These are phyloP conservation scores for Tanacetum coccineum DNA, from an alignment of 129 eudicot species.

Conservation along the genomic window DNA sequence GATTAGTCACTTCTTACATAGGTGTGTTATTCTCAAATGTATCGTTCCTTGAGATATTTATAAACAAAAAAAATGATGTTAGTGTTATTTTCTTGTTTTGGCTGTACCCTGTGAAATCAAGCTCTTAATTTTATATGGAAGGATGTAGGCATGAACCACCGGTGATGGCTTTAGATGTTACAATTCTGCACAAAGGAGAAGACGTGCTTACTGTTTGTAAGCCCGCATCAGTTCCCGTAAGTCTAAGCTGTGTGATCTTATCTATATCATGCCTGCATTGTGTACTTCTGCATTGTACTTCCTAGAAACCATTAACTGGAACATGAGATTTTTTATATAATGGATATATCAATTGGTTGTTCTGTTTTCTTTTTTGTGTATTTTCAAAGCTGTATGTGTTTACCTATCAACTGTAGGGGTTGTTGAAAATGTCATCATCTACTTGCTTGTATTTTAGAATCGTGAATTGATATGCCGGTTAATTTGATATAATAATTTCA, in stretches of 20 bases:
- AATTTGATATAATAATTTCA: background rate
- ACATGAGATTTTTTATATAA: no score
- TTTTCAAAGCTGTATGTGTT: no score
- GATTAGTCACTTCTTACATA: slow-evolving; percentile 92
- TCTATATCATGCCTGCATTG: background rate
- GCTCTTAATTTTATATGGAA: slow-evolving; percentile 32
- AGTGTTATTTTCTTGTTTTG: slow-evolving; percentile 2
- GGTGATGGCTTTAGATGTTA: slow-evolving; percentile 74
- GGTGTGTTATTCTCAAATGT: slow-evolving; percentile 37
- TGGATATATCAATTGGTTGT: no score
- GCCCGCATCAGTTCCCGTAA: slow-evolving; percentile 98
- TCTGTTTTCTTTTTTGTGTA: no score
- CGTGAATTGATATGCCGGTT: background rate
- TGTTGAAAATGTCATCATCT: background rate
- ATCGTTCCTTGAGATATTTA: background rate
- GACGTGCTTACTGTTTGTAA: slow-evolving; percentile 78
- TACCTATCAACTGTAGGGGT: no score
- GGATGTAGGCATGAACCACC: slow-evolving; percentile 97
- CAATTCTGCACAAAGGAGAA: slow-evolving; percentile 60
- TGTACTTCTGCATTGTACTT: background rate
- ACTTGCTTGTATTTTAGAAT: slow-evolving; percentile 6
- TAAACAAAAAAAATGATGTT: background rate
- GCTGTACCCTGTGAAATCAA: slow-evolving; percentile 19
- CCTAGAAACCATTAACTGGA: no score
- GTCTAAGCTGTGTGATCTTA: slow-evolving; percentile 20